Evolutionary conservation across 2,329 filamentous ascomycete species (phyloP).

Genomic region (Magnaporthiopsis incrustans): DNA sequence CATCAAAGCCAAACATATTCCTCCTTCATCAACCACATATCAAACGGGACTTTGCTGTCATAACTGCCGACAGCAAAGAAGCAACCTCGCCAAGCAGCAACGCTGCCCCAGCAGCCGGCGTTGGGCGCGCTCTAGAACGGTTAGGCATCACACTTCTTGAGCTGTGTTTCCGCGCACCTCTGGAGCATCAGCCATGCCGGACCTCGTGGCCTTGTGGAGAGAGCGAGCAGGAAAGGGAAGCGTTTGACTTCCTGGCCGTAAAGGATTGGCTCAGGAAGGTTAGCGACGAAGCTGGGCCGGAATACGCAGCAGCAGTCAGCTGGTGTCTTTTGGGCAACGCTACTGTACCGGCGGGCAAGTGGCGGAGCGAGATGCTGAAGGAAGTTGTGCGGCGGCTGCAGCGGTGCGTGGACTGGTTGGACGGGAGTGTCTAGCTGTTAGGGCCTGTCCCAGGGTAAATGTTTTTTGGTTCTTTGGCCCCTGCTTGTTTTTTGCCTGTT

Average conservation of each 20-base stretch:
- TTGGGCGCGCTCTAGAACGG: background rate
- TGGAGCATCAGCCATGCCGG: background rate
- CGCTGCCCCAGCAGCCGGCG: background rate
- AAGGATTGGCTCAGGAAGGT: background rate
- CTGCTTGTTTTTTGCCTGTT: no score
- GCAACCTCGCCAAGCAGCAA: background rate
- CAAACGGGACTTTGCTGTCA: background rate
- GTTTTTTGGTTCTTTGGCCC: no score
- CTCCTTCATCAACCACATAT: background rate
- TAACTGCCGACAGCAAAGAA: background rate
- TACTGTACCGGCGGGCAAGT: background rate
- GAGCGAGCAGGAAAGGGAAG: background rate
- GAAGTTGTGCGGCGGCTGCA: background rate
- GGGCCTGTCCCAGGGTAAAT: no score
- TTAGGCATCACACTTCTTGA: constrained; percentile 1
- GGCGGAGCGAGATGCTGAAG: constrained; percentile 1
- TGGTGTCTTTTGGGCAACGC: background rate
- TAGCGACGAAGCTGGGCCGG: background rate
- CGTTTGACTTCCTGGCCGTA: background rate
- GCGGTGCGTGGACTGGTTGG: background rate
- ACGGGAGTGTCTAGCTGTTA: background rate
- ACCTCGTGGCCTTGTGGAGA: background rate
- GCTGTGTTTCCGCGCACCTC: background rate
- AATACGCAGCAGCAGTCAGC: background rate
- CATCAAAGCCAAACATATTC: background rate